These are phyloP conservation scores for Ophiostoma fasciatum DNA, from an alignment of 2,329 filamentous ascomycete species.

Conservation along the genomic window DNA sequence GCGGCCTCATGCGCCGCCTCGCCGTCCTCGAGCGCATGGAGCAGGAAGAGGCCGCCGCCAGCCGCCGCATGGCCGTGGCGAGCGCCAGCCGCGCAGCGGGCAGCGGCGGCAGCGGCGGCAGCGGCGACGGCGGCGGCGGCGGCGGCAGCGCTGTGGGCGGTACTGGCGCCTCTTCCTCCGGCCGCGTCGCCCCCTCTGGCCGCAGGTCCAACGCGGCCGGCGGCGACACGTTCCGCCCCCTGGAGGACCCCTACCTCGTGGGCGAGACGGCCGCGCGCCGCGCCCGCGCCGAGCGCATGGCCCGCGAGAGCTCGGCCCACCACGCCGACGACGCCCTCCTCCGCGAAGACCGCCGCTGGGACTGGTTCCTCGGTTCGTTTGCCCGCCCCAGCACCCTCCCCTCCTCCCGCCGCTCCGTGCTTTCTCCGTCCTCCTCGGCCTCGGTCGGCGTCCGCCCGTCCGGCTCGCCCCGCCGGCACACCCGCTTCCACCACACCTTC, in stretches of 20 bases:
- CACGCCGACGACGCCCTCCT: conserved; percentile 36
- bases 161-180: neutral
- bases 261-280: conserved; percentile 47
- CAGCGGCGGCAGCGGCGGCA: conserved; percentile 10
- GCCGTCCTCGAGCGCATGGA: conserved; percentile 22
- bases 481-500: conserved; percentile 1
- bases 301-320: conserved; percentile 34
- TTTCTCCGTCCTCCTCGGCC: neutral
- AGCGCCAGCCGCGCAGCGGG: conserved; percentile 2
- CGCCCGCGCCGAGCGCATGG: conserved; percentile 41
- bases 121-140: conserved; percentile 9
- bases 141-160: neutral
- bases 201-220: conserved; percentile 13
- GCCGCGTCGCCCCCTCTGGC: conserved; percentile 12
- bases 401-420: conserved; percentile 1
- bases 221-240: conserved; percentile 25
- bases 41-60: conserved; percentile 20
- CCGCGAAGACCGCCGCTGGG: conserved; percentile 44
- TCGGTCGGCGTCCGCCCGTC: neutral
- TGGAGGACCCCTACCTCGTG: conserved; percentile 54
- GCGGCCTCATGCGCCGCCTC: conserved; percentile 16
- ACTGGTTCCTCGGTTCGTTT: conserved; percentile 42
- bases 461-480: neutral
- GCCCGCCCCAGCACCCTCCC: conserved; percentile 21
- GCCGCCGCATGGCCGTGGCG: conserved; percentile 8